Evolutionary conservation across 495 filamentous ascomycete genomes (phyloP).

Genomic region (Apodospora peruviana): DNA sequence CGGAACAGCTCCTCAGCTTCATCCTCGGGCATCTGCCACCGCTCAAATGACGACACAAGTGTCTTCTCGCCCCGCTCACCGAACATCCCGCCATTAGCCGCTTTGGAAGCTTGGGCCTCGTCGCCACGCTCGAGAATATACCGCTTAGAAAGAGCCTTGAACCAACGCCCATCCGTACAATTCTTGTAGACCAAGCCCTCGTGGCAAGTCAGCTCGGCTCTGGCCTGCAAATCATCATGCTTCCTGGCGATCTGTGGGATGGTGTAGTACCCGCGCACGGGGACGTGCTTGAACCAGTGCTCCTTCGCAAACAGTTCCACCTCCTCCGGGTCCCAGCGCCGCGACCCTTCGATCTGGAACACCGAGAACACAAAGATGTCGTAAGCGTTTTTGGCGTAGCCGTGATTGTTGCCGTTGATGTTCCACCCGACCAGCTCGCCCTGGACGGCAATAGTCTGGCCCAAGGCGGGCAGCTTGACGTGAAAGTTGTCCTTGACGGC

Average conservation of each 20-base stretch:
- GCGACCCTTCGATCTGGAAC: slow-evolving; percentile 9
- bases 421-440: slow-evolving; percentile 23
- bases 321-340: slow-evolving; percentile 6
- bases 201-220: slow-evolving; percentile 10
- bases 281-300: slow-evolving; percentile 19
- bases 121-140: too few species aligned
- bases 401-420: slow-evolving; percentile 17
- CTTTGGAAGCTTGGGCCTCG: too few species aligned
- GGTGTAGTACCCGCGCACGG: slow-evolving; percentile 16
- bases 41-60: too few species aligned
- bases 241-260: slow-evolving; percentile 8
- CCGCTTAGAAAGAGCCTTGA: slow-evolving; percentile 25
- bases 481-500: slow-evolving; percentile 9
- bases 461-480: slow-evolving; percentile 3
- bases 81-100: too few species aligned
- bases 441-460: slow-evolving; percentile 17
- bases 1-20: too few species aligned
- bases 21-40: too few species aligned
- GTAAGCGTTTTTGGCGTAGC: slow-evolving; percentile 2
- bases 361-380: slow-evolving; percentile 20
- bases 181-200: slow-evolving; percentile 30
- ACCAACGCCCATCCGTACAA: slow-evolving; percentile 18
- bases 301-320: slow-evolving; percentile 9
- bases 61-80: too few species aligned
- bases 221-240: slow-evolving; percentile 16